Conservation (phyloP, 441 rosid species). For the Gossypium gossypioides region DNA sequence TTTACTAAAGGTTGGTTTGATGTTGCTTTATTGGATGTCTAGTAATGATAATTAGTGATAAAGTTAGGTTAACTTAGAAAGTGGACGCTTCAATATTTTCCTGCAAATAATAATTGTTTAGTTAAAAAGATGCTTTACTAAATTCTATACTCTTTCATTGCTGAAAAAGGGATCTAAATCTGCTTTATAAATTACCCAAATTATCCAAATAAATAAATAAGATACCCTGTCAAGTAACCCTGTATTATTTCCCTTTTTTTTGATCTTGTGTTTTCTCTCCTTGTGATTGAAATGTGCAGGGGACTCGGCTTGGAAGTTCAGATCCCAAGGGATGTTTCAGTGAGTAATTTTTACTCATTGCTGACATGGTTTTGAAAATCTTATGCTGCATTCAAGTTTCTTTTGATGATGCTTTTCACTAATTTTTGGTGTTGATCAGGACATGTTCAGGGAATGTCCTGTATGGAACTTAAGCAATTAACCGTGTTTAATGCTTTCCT, state of each 20-base stretch:
- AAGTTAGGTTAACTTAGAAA: conserved; percentile 24
- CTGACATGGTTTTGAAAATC: neutral
- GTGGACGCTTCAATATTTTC: conserved; percentile 13
- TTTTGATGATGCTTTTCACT: neutral
- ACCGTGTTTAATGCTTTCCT: neutral
- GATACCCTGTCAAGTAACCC: neutral
- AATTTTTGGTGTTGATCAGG: neutral
- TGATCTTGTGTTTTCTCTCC: conserved; percentile 8
- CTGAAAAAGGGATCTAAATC: neutral
- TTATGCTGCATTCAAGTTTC: neutral
- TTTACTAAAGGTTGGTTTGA: conserved; percentile 16
- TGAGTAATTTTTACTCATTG: conserved; percentile 35
- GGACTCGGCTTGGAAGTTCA: conserved; percentile 97
- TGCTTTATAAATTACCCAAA: neutral
- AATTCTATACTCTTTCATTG: neutral
- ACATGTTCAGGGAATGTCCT: neutral
- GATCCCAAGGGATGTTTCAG: conserved; percentile 97
- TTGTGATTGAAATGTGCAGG: conserved; percentile 39
- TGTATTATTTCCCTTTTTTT: conserved; percentile 2
- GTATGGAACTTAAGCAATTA: neutral
- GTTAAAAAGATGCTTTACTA: conserved; percentile 26
- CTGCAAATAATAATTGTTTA: conserved; percentile 16
- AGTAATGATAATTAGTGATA: conserved; percentile 26
- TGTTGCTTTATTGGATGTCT: conserved; percentile 22
- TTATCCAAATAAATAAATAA: neutral